Evolutionary conservation across 257 asterid species (phyloP).

Genomic region (Apocynum venetum): DNA sequence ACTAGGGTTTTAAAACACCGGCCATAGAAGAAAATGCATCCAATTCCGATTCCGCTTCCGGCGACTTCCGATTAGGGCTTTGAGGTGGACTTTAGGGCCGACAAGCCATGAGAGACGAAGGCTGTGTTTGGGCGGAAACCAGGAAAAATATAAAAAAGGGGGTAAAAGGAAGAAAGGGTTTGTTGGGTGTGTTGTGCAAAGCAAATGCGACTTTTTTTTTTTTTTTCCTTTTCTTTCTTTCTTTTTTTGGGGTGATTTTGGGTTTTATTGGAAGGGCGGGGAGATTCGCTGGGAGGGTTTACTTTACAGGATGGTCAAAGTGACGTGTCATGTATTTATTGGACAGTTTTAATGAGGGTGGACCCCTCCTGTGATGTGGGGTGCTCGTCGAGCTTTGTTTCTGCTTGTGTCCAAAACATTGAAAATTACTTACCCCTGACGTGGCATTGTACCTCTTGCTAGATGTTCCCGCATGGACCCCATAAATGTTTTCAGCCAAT

Average conservation of each 20-base stretch:
- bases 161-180: constrained; percentile 15
- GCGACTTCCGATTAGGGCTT: constrained; percentile 12
- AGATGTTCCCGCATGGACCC: not conserved
- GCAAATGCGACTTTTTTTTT: not conserved
- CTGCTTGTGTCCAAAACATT: not conserved
- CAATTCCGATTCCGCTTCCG: constrained; percentile 31
- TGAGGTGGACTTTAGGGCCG: constrained; percentile 35
- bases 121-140: constrained; percentile 39
- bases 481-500: not conserved
- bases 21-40: constrained; percentile 10
- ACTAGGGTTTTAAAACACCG: constrained; percentile 15
- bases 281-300: constrained; percentile 37
- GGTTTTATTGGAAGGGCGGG: constrained; percentile 17
- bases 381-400: not conserved
- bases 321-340: constrained; percentile 30
- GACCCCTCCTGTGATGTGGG: constrained; percentile 16
- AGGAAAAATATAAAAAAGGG: not conserved
- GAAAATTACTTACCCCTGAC: not conserved
- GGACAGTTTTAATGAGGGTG: constrained; percentile 12
- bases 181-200: constrained; percentile 1
- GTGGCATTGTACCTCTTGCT: not conserved
- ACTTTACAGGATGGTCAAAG: constrained; percentile 54
- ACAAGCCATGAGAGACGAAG: constrained; percentile 40
- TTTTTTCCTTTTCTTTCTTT: constrained; percentile 14
- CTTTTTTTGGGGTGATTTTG: not conserved